Conservation (phyloP, 2,329 filamentous ascomycete genomes). For the Fusarium chlamydosporum region DNA sequence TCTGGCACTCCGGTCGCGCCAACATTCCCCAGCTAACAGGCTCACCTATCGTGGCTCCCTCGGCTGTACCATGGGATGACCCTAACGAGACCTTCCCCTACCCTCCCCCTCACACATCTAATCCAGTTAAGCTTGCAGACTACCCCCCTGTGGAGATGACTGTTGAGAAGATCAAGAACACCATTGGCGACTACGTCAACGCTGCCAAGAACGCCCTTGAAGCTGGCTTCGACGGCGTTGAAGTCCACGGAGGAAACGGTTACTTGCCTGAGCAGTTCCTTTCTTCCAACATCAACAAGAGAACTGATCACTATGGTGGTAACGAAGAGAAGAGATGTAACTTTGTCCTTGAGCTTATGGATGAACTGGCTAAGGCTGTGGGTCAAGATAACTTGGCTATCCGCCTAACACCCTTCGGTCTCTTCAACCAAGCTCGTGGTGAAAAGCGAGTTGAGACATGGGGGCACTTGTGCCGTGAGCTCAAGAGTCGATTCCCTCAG, state of each 20-base stretch:
- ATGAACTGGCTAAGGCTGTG: constrained; percentile 58
- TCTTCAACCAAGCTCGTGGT: constrained; percentile 66
- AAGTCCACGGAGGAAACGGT: constrained; percentile 59
- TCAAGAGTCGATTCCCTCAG: constrained; percentile 60
- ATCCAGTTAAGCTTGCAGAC: constrained; percentile 58
- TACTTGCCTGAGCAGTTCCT: constrained; percentile 60
- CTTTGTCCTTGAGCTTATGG: constrained; percentile 70
- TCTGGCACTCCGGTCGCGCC: constrained; percentile 63
- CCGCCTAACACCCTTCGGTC: constrained; percentile 63
- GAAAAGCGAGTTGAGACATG: constrained; percentile 68
- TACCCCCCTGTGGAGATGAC: constrained; percentile 54
- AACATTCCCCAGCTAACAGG: constrained; percentile 58
- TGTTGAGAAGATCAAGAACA: constrained; percentile 59
- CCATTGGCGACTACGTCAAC: constrained; percentile 50
- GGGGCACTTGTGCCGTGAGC: constrained; percentile 62
- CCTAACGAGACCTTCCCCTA: constrained; percentile 59
- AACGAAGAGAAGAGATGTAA: constrained; percentile 56
- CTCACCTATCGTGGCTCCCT: constrained; percentile 55
- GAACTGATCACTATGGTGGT: constrained; percentile 57
- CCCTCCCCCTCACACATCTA: constrained; percentile 53
- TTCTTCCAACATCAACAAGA: constrained; percentile 55
- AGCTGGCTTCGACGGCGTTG: constrained; percentile 64
- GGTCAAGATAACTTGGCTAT: constrained; percentile 63
- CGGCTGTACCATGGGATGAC: constrained; percentile 62
- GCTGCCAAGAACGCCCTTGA: constrained; percentile 63